Evolutionary conservation across 1,139 yeast genomes (phyloP).

Genomic region (Hyphopichia pseudoburtonii): DNA sequence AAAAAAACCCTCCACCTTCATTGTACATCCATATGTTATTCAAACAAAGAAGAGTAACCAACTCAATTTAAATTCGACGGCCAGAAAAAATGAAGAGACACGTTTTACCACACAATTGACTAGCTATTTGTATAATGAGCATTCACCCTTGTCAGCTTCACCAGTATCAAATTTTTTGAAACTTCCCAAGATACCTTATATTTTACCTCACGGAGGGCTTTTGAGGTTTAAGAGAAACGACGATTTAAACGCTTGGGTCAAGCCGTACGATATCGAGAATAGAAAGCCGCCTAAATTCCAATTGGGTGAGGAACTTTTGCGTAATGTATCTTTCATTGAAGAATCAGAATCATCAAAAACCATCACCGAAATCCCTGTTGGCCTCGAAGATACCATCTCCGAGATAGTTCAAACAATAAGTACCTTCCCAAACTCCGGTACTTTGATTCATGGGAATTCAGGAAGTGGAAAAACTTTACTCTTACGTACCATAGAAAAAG

Average conservation of each 20-base stretch:
- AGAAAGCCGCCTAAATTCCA: constrained; percentile 38
- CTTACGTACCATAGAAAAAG: constrained; percentile 40
- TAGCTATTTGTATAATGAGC: constrained; percentile 15
- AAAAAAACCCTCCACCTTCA: constrained; percentile 42
- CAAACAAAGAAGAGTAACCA: constrained; percentile 33
- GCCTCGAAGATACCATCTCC: constrained; percentile 49
- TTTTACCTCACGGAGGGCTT: constrained; percentile 64
- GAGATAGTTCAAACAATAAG: constrained; percentile 45
- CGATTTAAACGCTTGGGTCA: constrained; percentile 46
- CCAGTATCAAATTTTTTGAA: constrained; percentile 50
- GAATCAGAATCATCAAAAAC: constrained; percentile 11
- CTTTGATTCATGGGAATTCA: constrained; percentile 65
- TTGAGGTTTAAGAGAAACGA: constrained; percentile 51
- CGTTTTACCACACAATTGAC: constrained; percentile 18
- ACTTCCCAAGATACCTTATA: constrained; percentile 48
- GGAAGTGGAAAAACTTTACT: constrained; percentile 80
- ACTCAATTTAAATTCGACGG: constrained; percentile 27
- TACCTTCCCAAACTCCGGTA: constrained; percentile 51
- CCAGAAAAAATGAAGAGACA: constrained; percentile 28
- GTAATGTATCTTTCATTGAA: constrained; percentile 49
- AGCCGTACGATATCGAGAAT: constrained; percentile 25
- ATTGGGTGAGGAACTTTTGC: constrained; percentile 53
- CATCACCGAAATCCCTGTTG: constrained; percentile 43
- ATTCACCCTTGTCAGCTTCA: constrained; percentile 13
- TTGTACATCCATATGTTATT: constrained; percentile 58